Evolutionary conservation across 345 rosid species (phyloP).

Genomic region (Salix koriyanagi): DNA sequence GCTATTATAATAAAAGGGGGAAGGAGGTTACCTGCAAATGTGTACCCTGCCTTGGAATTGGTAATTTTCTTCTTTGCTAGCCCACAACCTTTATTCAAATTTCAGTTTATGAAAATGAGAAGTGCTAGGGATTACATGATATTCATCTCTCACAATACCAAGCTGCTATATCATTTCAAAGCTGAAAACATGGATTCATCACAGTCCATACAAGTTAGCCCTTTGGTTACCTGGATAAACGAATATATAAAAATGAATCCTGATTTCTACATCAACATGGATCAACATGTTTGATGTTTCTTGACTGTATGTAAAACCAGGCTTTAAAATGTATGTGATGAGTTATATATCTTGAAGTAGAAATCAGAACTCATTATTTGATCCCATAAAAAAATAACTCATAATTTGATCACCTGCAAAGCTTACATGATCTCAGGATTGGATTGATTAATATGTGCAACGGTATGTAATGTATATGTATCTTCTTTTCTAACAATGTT

Average conservation of each 20-base stretch:
- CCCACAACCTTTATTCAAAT: neutral
- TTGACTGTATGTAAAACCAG: neutral
- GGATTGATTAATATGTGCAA: neutral
- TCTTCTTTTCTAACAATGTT: neutral
- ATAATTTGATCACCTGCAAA: neutral
- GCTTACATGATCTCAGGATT: neutral
- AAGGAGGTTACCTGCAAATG: slow-evolving; percentile 84
- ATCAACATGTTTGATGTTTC: neutral
- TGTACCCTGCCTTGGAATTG: slow-evolving; percentile 82
- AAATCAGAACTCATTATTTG: neutral
- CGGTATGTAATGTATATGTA: neutral
- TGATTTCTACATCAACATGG: neutral
- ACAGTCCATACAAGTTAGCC: neutral
- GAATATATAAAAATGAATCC: neutral
- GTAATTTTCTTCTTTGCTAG: slow-evolving; percentile 30
- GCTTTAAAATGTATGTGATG: neutral
- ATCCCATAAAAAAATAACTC: neutral
- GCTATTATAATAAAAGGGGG: slow-evolving; percentile 81
- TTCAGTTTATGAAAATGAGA: neutral
- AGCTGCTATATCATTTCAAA: neutral
- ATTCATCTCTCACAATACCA: neutral
- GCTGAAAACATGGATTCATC: no score
- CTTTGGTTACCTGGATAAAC: neutral
- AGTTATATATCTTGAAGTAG: neutral
- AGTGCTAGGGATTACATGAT: neutral